These are phyloP conservation scores for Pyrus communis DNA, from an alignment of 306 rosid genomes.

Conservation along the genomic window DNA sequence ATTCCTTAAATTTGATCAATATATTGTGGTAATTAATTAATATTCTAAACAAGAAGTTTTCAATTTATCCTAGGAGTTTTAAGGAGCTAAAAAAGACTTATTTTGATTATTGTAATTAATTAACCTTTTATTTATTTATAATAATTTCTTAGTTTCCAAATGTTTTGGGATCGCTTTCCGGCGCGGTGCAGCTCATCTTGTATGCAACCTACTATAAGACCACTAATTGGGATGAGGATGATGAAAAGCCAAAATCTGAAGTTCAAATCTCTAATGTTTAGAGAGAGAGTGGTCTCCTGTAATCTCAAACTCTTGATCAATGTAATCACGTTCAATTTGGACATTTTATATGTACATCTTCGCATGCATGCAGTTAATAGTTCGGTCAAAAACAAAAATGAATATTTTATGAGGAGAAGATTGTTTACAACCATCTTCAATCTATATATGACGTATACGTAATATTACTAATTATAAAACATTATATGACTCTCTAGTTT, in stretches of 20 bases:
- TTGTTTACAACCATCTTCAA: too few species aligned
- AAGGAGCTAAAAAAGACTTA: too few species aligned
- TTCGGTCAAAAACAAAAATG: too few species aligned
- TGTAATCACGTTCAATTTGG: neutral
- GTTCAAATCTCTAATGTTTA: neutral
- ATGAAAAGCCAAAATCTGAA: neutral
- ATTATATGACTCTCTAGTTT: too few species aligned
- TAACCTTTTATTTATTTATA: neutral
- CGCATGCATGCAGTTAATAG: too few species aligned
- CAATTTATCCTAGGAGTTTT: neutral
- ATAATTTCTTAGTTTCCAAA: constrained; percentile 35
- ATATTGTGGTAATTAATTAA: constrained; percentile 23
- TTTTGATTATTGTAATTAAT: neutral
- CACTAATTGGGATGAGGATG: constrained; percentile 5
- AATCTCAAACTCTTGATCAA: too few species aligned
- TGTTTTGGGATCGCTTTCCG: constrained; percentile 37
- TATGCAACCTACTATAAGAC: constrained; percentile 29
- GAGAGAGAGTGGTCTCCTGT: neutral
- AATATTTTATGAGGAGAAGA: too few species aligned
- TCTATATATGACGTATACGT: too few species aligned
- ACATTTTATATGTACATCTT: neutral
- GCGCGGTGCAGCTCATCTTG: constrained; percentile 33
- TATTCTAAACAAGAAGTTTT: neutral
- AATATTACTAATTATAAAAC: too few species aligned
- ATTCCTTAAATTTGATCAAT: constrained; percentile 40